Base-by-base conservation (phyloP, 2,329 filamentous ascomycete species). In the Cordyceps pruinosa region DNA sequence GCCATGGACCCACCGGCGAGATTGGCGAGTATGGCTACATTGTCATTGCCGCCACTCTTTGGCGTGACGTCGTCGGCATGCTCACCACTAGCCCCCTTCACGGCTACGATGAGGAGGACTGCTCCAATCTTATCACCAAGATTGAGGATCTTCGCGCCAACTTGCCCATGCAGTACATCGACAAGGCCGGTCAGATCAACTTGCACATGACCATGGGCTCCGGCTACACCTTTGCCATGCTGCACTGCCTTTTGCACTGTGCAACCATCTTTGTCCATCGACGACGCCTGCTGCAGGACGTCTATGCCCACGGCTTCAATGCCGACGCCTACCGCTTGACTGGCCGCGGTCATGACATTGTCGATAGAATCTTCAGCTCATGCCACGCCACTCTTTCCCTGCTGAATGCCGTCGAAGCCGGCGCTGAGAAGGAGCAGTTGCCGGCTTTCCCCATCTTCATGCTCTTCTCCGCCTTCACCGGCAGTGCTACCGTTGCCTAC, bases 121-220 rank as follows among this genome's bases (percentile, higher is more conserved):
- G 80, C 64, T 66, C 70, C 10, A 72, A 72, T 13, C 71, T 84
- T 5, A 77, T 82, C 61, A 72, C 69, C 25, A 79, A 81, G 56
- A 83, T 85, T 58, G 80, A 84, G 34, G 69, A 72, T 9, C 77
- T 84, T 12, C 78, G 81, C 32, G 73, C 72, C 59, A 77, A 77
- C 1, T 68, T 84, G 45, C 81, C 82, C 1, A 77, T 81, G 72
- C 81, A 84, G 67, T 83, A 82, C 57, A 74, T 81, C 60, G 82
- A 85, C 64, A 84, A 84, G 69, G 78, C 80, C 0, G 79, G 78
- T 39, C 81, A 85, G 69, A 81, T 84, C 65, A 81, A 78, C 64
- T 72, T 84, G 5, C 82, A 85, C 67, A 83, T 85, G 65, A 84
- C 82, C 21, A 84, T 84, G 82, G 82, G 82, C 35, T 83, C 81